Evolutionary conservation across 1,139 yeast species (phyloP).

Genomic region (Tardiomyces digboiensis): DNA sequence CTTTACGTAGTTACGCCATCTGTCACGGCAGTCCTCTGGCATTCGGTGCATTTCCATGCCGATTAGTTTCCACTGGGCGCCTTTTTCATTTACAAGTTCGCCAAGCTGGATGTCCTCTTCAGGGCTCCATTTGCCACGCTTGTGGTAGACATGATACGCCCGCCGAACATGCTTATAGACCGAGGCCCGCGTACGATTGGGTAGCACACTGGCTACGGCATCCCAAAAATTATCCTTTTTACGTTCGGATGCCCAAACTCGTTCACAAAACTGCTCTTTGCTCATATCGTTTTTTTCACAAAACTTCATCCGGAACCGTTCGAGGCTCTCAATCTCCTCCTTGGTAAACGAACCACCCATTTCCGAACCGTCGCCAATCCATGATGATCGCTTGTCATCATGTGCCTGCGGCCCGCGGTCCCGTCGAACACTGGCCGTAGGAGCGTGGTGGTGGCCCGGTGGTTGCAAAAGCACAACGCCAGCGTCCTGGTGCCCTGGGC

Average conservation of each 20-base stretch:
- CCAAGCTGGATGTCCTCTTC: conserved; percentile 67
- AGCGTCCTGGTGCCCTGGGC: neutral
- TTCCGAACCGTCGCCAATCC: conserved; percentile 22
- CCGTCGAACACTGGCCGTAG: conserved; percentile 1
- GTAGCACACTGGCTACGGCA: conserved; percentile 61
- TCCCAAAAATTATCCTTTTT: conserved; percentile 90
- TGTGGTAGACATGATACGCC: conserved; percentile 76
- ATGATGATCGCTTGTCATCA: conserved; percentile 7
- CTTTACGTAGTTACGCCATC: conserved; percentile 92
- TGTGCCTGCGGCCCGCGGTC: conserved; percentile 1
- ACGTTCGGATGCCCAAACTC: conserved; percentile 84
- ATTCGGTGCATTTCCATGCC: conserved; percentile 50
- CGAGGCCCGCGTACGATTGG: conserved; percentile 78
- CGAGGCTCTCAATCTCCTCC: conserved; percentile 63
- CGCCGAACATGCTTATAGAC: conserved; percentile 89
- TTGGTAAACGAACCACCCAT: conserved; percentile 43
- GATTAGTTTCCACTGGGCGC: conserved; percentile 18
- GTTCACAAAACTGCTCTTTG: conserved; percentile 59
- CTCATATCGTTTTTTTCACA: conserved; percentile 51
- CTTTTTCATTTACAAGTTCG: conserved; percentile 47
- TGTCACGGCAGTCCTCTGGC: conserved; percentile 97
- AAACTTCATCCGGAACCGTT: conserved; percentile 60
- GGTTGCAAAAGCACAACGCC: neutral
- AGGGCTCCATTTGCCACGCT: conserved; percentile 81
- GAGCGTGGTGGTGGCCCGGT: neutral